Base-by-base conservation (phyloP, 495 filamentous ascomycete genomes). In the Astrocystis sublimbata region DNA sequence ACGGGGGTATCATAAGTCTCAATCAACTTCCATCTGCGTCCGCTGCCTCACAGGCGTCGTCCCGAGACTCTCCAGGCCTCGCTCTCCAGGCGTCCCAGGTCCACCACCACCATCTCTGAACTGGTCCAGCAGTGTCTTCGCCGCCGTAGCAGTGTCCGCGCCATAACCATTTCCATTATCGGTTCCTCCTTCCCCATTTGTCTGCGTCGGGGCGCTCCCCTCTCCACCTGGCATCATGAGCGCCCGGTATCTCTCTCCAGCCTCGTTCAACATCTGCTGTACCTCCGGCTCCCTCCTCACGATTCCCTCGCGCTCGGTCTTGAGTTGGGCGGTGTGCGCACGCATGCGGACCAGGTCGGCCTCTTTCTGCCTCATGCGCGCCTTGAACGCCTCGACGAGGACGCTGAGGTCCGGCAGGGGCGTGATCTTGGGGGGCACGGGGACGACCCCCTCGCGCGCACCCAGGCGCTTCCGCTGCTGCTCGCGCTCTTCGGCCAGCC, bases 251-350 rank as follows among this genome's bases (percentile, higher is more conserved):
- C 88, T 85, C 52, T 90, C 90, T 0, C 90, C 91, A 0, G 92
- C 89, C 70, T 96, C 89, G 69, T 89, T 88, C 55, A 98, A 79
- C 60, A 93, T 76, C 30, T 80, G 81, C 75, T 97, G 92, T 5
- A 97, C 88, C 76, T 93, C 90, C 19, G 82, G 84, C 75, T 97
- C 89, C 36, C 92, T 79, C 46, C 82, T 75, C n/a, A 81, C 74
- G 59, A 96, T 91, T 36, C 90, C 86, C 2, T 76, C 69, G 58
- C 72, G 69, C 59, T 81, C 79, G 24, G 51, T 68, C 63, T 72
- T 62, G 17, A 81, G 49, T 13, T 61, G 68, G 15, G 65, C 71
- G 40, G 79, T 75, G 53, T 64, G 64, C 5, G 51, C 65, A 56
- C 67, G 60, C 61, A 74, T 65, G 23, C 54, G 33, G 5, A 45